Evolutionary conservation across 2,329 filamentous ascomycete genomes (phyloP).

Genomic region (Diaporthe eres): DNA sequence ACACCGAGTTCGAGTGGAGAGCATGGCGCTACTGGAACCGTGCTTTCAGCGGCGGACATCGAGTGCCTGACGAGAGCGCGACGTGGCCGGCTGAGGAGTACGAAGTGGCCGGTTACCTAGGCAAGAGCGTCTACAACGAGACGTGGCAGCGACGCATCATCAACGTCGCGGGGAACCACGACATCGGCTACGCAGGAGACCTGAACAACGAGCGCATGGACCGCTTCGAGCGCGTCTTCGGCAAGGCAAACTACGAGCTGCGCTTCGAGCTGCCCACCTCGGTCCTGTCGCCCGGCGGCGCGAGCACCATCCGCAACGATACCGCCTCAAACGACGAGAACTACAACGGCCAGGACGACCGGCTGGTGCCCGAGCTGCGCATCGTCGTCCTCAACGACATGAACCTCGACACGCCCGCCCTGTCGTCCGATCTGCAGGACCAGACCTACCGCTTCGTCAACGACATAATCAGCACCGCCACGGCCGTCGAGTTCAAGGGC

Average conservation of each 20-base stretch:
- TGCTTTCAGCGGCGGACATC: conserved; percentile 79
- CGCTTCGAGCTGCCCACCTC: conserved; percentile 74
- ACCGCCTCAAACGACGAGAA: conserved; percentile 52
- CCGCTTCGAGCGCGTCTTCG: conserved; percentile 88
- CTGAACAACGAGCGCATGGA: conserved; percentile 80
- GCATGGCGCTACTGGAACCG: conserved; percentile 84
- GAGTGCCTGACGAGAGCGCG: conserved; percentile 71
- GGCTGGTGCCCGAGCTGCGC: conserved; percentile 77
- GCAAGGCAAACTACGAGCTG: conserved; percentile 91
- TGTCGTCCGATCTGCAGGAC: conserved; percentile 76
- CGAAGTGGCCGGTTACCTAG: conserved; percentile 64
- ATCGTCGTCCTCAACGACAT: conserved; percentile 92
- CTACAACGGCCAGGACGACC: conserved; percentile 61
- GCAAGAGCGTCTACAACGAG: conserved; percentile 60
- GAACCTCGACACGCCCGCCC: conserved; percentile 89
- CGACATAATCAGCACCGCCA: conserved; percentile 73
- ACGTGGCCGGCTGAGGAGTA: conserved; percentile 63
- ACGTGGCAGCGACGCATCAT: conserved; percentile 84
- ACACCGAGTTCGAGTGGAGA: conserved; percentile 84
- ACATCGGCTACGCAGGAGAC: conserved; percentile 96
- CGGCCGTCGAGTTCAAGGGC: conserved; percentile 72
- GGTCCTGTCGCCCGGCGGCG: conserved; percentile 52
- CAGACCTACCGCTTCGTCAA: conserved; percentile 85
- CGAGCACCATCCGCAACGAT: conserved; percentile 53
- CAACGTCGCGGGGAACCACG: conserved; percentile 94